Evolutionary conservation across 2,329 filamentous ascomycete species (phyloP).

Genomic region (Fusarium domesticum): DNA sequence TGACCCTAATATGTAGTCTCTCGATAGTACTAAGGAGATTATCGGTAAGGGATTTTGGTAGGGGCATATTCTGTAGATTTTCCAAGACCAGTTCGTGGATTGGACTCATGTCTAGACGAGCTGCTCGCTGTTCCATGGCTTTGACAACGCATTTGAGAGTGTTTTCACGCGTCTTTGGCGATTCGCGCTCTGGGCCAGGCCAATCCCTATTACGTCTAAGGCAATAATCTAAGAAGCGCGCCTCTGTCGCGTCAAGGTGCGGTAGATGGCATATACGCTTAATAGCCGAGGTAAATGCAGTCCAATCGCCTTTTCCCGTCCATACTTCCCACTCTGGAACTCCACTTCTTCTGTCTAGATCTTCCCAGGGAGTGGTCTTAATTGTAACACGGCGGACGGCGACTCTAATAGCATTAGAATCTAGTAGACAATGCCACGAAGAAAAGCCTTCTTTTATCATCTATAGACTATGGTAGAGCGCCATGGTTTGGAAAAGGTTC

Average conservation of each 20-base stretch:
- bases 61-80: conserved; percentile 18
- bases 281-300: not conserved
- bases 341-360: not conserved
- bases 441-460: fast-evolving
- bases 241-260: not conserved
- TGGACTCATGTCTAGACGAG: not conserved
- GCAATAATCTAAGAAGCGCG: not conserved
- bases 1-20: conserved; percentile 13
- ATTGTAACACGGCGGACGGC: conserved; percentile 5
- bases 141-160: not conserved
- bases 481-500: not conserved
- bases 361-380: not conserved
- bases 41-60: conserved; percentile 7
- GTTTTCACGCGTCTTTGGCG: not conserved
- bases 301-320: not conserved
- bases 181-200: not conserved
- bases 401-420: not conserved
- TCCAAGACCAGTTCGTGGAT: conserved; percentile 17
- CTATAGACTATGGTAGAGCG: not conserved
- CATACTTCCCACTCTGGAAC: not conserved
- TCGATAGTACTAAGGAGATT: conserved; percentile 12
- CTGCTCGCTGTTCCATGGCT: not conserved
- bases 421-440: not conserved
- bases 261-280: conserved; percentile 1
- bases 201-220: not conserved